phyloP scores from a whole-genome alignment of 352 stramenopile species.

The Pythium insidiosum region DNA sequence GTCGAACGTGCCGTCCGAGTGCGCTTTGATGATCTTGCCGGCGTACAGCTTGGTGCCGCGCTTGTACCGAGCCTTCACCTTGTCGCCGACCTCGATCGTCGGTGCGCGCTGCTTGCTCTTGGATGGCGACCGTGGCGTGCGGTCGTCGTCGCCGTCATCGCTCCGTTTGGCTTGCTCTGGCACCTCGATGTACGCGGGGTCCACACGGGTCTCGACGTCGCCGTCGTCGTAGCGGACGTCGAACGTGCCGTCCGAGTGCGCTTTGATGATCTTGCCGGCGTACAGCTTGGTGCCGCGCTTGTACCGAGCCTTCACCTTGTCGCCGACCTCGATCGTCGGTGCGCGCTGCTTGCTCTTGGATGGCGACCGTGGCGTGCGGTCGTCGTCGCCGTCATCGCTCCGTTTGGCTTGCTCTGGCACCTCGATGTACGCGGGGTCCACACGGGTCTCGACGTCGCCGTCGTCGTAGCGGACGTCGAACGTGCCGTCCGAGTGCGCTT shows the following conservation, averaged over 20 bases:
- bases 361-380: not conserved
- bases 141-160: not conserved
- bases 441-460: conserved; percentile 32
- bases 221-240: conserved; percentile 68
- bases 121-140: conserved; percentile 5
- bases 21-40: conserved; percentile 29
- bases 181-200: conserved; percentile 4
- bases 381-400: not conserved
- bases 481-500: conserved; percentile 34
- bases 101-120: conserved; percentile 15
- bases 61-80: conserved; percentile 30
- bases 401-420: not conserved
- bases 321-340: conserved; percentile 10
- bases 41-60: conserved; percentile 14
- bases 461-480: conserved; percentile 56
- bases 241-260: conserved; percentile 56
- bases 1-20: conserved; percentile 47
- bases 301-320: conserved; percentile 33
- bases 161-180: not conserved
- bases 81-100: no score
- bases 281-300: conserved; percentile 44
- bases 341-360: not conserved
- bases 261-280: conserved; percentile 34
- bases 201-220: conserved; percentile 35
- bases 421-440: conserved; percentile 8